Evolutionary conservation across 2,329 filamentous ascomycete genomes (phyloP), one percentile per base, ranked within the genome.

Genomic region (Claviceps sp.): DNA sequence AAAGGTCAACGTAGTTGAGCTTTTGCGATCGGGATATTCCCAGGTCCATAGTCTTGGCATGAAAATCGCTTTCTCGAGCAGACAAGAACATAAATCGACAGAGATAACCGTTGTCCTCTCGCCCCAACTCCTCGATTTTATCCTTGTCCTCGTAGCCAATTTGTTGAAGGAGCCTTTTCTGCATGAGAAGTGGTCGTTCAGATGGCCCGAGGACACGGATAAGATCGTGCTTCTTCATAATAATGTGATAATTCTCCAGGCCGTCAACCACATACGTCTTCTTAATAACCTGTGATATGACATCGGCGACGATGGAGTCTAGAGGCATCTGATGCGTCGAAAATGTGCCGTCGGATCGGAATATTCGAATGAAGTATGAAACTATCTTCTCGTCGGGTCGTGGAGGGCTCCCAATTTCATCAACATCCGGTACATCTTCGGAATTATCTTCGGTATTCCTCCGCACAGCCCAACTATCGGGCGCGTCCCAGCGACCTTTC

Each of bases 101-200:
- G 13, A 98, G 77, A 60, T 97, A 98, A 64, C 90, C 94, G 66
- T 97, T 95, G 71, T 98, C 93, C 67, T 98, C 93, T 52, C 93
- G 82, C 29, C 93, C 93, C 50, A 98, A 80, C 56, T 97, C 93
- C 64, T 96, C 91, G 45, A 98, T 82, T 40, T 82, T 82, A 66
- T 98, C 93, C 52, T 80, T 80, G 36, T 88, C 82, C 52, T 87
- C 83, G 62, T 97, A 98, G 9, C 93, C 93, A 50, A 91, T 86
- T 68, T 96, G 89, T 66, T 95, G 85, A 17, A 98, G 72, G 17
- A 98, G 75, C 47, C 83, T 79, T 68, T 96, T 97, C 66, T 98
- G 93, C 62, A 98, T 88, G 23, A 93, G 75, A 38, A 97, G 76
- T 1, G 93, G 93, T 45, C 88, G 79, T 68, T 98, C 93, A 14